Evolutionary conservation across 805 yeast genomes (phyloP).

Genomic region (Kodamaea fukazawae): DNA sequence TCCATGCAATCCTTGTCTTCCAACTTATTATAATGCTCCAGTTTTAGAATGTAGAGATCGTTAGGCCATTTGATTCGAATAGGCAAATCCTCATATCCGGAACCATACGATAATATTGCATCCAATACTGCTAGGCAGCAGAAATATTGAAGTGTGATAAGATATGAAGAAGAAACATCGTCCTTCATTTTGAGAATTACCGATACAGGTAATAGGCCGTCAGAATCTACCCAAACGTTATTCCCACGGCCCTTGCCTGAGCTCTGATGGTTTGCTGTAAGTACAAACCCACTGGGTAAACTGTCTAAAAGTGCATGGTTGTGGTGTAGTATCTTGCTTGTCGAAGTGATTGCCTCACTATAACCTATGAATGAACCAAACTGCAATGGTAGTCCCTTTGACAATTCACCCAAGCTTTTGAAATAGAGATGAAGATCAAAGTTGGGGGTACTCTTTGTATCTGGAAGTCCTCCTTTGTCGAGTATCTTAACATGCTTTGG

Average conservation of each 20-base stretch:
- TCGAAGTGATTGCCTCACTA: conserved; percentile 88
- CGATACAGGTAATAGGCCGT: conserved; percentile 84
- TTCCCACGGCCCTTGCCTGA: conserved; percentile 94
- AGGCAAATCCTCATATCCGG: conserved; percentile 72
- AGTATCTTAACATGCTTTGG: conserved; percentile 52
- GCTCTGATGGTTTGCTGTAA: conserved; percentile 77
- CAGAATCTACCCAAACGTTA: conserved; percentile 91
- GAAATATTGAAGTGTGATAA: conserved; percentile 80
- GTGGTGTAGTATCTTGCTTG: conserved; percentile 71
- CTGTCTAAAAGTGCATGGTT: conserved; percentile 57
- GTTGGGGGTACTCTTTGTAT: conserved; percentile 36
- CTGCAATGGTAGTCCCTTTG: conserved; percentile 22
- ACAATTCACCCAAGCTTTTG: conserved; percentile 31
- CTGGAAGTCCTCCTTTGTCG: conserved; percentile 46
- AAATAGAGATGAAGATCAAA: conserved; percentile 64
- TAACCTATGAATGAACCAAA: conserved; percentile 68
- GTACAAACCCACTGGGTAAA: conserved; percentile 67
- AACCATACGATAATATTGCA: conserved; percentile 59
- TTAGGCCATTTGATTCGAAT: conserved; percentile 93
- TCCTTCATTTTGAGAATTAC: conserved; percentile 53
- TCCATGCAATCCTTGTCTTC: conserved; percentile 26
- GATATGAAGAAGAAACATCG: conserved; percentile 13
- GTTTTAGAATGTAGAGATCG: conserved; percentile 75
- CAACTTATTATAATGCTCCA: conserved; percentile 44
- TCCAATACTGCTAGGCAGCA: conserved; percentile 79